phyloP scores from a whole-genome alignment of 345 rosid species.

The Boechera divaricarpa region DNA sequence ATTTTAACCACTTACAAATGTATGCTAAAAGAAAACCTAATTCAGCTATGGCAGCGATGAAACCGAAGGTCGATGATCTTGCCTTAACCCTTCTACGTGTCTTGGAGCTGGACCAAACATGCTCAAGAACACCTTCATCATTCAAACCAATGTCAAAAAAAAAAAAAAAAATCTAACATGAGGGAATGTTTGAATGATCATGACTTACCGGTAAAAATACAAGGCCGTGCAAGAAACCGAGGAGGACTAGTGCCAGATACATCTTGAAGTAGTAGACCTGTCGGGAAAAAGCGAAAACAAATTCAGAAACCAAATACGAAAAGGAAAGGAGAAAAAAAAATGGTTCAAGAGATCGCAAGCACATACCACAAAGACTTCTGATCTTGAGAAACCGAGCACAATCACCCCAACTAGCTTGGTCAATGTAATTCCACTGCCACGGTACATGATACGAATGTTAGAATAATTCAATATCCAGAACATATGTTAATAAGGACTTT shows the following conservation, averaged over 20 bases:
- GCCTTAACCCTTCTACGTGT: slow-evolving; percentile 59
- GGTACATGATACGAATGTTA: slow-evolving; percentile 3
- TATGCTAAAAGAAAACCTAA: not conserved
- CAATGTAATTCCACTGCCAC: slow-evolving; percentile 85
- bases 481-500: not conserved
- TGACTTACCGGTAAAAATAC: slow-evolving; percentile 88
- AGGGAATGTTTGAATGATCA: slow-evolving; percentile 3
- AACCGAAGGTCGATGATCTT: slow-evolving; percentile 71
- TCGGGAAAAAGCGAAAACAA: not conserved
- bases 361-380: slow-evolving; percentile 93
- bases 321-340: not conserved
- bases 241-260: slow-evolving; percentile 93
- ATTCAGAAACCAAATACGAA: not conserved
- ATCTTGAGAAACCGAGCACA: slow-evolving; percentile 93
- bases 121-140: slow-evolving; percentile 82
- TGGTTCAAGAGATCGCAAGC: slow-evolving; percentile 7
- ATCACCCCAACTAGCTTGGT: slow-evolving; percentile 94
- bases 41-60: slow-evolving; percentile 52
- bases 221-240: slow-evolving; percentile 95
- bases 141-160: not conserved
- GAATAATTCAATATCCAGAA: not conserved
- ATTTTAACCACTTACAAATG: slow-evolving; percentile 30
- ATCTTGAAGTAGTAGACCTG: slow-evolving; percentile 98
- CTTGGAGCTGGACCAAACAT: slow-evolving; percentile 93
- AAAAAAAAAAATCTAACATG: not conserved